A percentile compares a stretch with the other conserved stretches of the same genome.
Evolutionary conservation across 2,329 filamentous ascomycete species (phyloP).

Genomic region (Fusarium sp.): DNA sequence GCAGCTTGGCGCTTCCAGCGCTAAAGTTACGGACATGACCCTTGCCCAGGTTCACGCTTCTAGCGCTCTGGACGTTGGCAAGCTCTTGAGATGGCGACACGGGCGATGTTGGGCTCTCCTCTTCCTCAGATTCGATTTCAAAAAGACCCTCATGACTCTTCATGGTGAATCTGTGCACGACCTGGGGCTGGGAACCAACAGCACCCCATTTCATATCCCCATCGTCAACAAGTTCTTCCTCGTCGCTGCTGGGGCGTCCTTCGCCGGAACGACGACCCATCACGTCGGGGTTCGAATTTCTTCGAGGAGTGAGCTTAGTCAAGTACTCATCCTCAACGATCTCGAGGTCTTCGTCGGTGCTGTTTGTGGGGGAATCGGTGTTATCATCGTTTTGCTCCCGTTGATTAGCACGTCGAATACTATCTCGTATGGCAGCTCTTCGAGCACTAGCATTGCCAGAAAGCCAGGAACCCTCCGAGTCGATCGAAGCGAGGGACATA

Average conservation of each 20-base stretch:
- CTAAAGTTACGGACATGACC: constrained; percentile 80
- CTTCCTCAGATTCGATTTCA: constrained; percentile 58
- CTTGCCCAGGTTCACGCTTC: constrained; percentile 77
- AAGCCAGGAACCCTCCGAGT: constrained; percentile 96
- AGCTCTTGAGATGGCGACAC: constrained; percentile 53
- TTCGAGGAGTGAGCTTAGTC: constrained; percentile 60
- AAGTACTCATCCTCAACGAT: constrained; percentile 80
- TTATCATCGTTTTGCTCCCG: constrained; percentile 48
- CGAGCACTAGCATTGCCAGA: constrained; percentile 77
- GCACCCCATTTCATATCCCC: constrained; percentile 68
- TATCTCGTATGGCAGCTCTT: constrained; percentile 63
- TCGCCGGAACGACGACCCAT: constrained; percentile 64
- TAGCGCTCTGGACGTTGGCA: constrained; percentile 72
- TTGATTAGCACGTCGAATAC: constrained; percentile 53
- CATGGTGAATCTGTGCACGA: constrained; percentile 73
- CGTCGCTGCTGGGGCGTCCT: constrained; percentile 71
- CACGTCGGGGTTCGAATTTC: constrained; percentile 46
- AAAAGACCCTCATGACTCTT: constrained; percentile 68
- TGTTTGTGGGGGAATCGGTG: constrained; percentile 60
- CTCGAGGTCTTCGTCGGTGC: constrained; percentile 75
- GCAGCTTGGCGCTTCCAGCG: constrained; percentile 81
- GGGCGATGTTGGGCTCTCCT: constrained; percentile 50
- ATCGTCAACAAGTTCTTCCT: constrained; percentile 63
- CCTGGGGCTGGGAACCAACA: constrained; percentile 62
- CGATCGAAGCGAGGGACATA: constrained; percentile 92